Evolutionary conservation across 164 flowering plant genomes (phyloP).

Genomic region (Macadamia integrifolia): DNA sequence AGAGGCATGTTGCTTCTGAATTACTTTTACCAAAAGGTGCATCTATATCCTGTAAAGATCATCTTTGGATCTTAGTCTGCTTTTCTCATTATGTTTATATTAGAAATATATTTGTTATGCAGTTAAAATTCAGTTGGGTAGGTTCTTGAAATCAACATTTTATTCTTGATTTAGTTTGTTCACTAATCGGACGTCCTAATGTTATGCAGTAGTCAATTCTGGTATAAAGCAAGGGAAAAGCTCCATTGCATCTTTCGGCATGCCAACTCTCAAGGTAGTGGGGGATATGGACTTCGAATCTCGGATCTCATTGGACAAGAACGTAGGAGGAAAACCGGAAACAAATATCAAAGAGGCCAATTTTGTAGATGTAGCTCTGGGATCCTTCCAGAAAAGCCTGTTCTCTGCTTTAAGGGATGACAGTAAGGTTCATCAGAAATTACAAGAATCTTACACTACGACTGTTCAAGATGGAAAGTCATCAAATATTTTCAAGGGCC

Average conservation of each 20-base stretch:
- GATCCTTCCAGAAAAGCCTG: conserved; percentile 12
- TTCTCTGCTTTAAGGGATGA: conserved; percentile 15
- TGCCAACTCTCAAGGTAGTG: conserved; percentile 17
- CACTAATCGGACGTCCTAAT: conserved; percentile 5
- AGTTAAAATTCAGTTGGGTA: neutral
- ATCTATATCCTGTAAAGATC: neutral
- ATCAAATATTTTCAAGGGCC: conserved; percentile 52
- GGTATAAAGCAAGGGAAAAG: conserved; percentile 28
- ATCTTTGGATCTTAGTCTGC: neutral
- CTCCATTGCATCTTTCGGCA: conserved; percentile 18
- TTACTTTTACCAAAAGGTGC: conserved; percentile 69
- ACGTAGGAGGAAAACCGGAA: conserved; percentile 22
- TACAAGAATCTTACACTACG: conserved; percentile 18
- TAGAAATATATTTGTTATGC: neutral
- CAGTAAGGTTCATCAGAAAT: conserved; percentile 19
- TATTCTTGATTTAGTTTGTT: conserved; percentile 1
- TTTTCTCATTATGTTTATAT: neutral
- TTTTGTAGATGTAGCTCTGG: conserved; percentile 16
- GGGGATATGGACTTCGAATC: conserved; percentile 18
- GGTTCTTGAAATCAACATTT: neutral
- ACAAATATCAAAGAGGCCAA: conserved; percentile 14
- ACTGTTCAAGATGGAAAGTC: conserved; percentile 18
- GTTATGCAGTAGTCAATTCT: conserved; percentile 14
- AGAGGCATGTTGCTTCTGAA: conserved; percentile 63
- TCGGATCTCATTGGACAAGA: conserved; percentile 27